Evolutionary conservation across 139 green algal genomes (phyloP), one percentile per base, ranked within the genome.

Genomic region (Astrephomene gubernaculifera): DNA sequence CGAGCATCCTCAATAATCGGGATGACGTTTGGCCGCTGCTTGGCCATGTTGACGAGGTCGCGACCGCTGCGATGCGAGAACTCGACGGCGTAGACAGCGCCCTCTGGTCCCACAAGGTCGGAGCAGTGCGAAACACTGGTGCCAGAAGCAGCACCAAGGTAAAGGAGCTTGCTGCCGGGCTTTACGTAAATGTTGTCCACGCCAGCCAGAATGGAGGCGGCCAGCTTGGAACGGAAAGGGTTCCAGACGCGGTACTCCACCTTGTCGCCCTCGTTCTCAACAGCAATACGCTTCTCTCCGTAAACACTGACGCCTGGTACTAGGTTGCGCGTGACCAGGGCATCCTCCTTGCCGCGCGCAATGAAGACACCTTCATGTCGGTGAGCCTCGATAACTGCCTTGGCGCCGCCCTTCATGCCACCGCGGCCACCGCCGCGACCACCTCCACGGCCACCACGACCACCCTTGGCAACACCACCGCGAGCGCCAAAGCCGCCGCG

Each of bases 11-110:
- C 98, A 81, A 99, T 99, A 92, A 99, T 99, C 75, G 98, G 98
- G 81, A 99, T 97, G 25, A 99, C 90, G 93, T 99, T 99, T 39
- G 98, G 98, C 43, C 98, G 93, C 94, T 99, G 98, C 95, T 99
- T 99, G 52, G 97, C 98, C 98, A 99, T 99, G 96, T 99, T 99
- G 29, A 99, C 96, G 38, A 99, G 90, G 89, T 99, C 98, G 81
- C 98, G 93, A 8, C 98, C 98, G 78, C 85, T 93, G 80, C 98
- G 93, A 91, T 99, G 98, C 5, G 95, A 98, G 88, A 99, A 99
- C 95, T 99, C 98, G 4, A 99, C 98, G 12, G 98, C 98, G 86
- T 99, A 99, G 1, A 99, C 98, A 5, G 94, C 89, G 45, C 98
- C 98, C 57, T 97, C 93, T 24, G 96, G 96, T n/a, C 97, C 97